Base-by-base conservation (phyloP, 2,329 filamentous ascomycete species). In the Akanthomyces dipterigenus region DNA sequence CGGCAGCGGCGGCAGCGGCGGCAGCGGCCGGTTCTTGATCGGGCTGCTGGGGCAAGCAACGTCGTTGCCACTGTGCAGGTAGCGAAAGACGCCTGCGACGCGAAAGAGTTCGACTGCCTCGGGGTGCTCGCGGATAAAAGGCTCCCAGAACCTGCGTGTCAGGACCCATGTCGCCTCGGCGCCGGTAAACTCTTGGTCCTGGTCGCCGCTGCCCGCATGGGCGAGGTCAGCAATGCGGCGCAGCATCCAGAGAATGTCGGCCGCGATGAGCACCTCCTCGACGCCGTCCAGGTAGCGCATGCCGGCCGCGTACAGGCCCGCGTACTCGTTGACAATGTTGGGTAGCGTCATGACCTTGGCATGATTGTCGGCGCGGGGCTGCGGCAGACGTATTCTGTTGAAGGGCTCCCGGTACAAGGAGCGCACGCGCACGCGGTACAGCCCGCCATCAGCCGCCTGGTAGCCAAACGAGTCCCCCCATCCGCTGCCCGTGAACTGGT, bases 181-280 rank as follows among this genome's bases (percentile, higher is more conserved):
- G 69, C 63, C 24, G 60, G 60, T 31, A 43, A 62, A 59, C 48
- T 14, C 43, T 38, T 71, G 65, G 24, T 70, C 68, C 1, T 56
- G 26, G 1, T 59, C 57, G 28, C 3, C 45, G 14, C 45, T 12
- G 42, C 31, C 55, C 4, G 18, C 24, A 2, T 4, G 16, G 3
- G 60, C 54, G 5, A 67, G 55, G 16, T 64, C 56, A 4, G 64
- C 65, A 46, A 77, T 72, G 18, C 67, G 68, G 11, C 64, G 57
- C 53, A 78, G 65, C 5, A 77, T 66, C 71, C 75, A 77, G 28
- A 67, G 38, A 60, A 78, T 64, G 60, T 75, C 71, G 3, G 60
- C 62, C 5, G 70, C 71, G 11, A 72, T 65, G 12, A 46, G 61
- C 7, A 65, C 55, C 55, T 68, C 66, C 18, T 40, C 22, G 18